phyloP scores from a whole-genome alignment of 2,329 filamentous ascomycete species.

The Pseudogymnoascus sp. region DNA sequence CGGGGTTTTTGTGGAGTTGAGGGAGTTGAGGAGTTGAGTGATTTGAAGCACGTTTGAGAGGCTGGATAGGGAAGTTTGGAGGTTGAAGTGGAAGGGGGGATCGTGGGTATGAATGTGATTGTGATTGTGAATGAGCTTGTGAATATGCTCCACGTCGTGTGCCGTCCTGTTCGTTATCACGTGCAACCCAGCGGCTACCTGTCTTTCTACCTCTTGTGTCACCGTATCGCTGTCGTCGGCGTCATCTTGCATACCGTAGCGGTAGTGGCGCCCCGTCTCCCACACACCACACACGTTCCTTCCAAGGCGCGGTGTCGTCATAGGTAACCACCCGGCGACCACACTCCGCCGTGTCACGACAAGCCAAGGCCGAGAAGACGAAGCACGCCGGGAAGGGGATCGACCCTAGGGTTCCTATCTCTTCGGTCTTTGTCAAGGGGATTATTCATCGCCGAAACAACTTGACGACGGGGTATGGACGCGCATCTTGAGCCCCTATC shows the following conservation, averaged over 20 bases:
- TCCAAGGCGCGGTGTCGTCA: background rate
- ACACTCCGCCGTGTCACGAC: background rate
- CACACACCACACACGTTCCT: background rate
- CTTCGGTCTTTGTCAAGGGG: background rate
- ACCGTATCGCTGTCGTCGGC: background rate
- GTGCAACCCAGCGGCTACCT: background rate
- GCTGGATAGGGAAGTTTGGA: background rate
- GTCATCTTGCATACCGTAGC: background rate
- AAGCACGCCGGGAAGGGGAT: background rate
- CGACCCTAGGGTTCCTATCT: background rate
- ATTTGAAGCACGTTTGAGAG: background rate
- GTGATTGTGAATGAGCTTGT: background rate
- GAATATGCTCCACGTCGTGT: background rate
- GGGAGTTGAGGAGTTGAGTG: background rate
- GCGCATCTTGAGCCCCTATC: no score
- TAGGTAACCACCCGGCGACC: background rate
- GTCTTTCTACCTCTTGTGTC: no score
- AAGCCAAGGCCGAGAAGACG: background rate
- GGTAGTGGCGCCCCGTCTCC: background rate
- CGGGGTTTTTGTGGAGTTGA: background rate
- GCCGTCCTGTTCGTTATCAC: background rate
- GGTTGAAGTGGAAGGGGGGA: background rate
- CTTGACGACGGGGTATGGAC: no score
- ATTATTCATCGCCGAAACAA: background rate
- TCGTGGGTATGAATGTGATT: background rate